phyloP scores from a whole-genome alignment of 164 flowering plant species.

The Protea cynaroides region DNA sequence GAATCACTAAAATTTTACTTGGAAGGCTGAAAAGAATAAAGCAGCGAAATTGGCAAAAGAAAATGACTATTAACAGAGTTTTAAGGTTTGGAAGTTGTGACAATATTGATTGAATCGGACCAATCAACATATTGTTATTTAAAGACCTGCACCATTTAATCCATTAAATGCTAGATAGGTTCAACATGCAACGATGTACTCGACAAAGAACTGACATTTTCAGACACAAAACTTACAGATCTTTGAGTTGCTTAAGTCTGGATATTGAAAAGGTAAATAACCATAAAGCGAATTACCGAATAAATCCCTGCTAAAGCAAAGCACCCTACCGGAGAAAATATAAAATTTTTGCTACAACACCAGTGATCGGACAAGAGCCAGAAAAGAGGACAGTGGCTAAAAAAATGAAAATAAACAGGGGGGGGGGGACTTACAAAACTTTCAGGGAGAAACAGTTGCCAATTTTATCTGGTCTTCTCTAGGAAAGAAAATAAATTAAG shows the following conservation, averaged over 20 bases:
- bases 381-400: not conserved
- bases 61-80: slow-evolving; percentile 49
- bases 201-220: not conserved
- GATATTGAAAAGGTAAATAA: slow-evolving; percentile 76
- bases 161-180: not conserved
- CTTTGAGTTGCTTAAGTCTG: slow-evolving; percentile 73
- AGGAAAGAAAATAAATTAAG: too few relatives aligned
- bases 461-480: slow-evolving; percentile 96
- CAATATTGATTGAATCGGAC: slow-evolving; percentile 88
- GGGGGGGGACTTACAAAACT: slow-evolving; percentile 46
- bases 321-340: not conserved
- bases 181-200: not conserved
- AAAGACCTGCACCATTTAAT: slow-evolving; percentile 37
- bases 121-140: slow-evolving; percentile 77
- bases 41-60: too few relatives aligned
- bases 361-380: too few relatives aligned
- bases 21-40: too few relatives aligned
- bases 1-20: too few relatives aligned
- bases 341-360: not conserved
- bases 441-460: slow-evolving; percentile 59
- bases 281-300: slow-evolving; percentile 69
- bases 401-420: not conserved
- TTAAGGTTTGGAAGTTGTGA: slow-evolving; percentile 86
- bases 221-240: slow-evolving; percentile 44
- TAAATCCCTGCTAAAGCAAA: slow-evolving; percentile 47